Base-by-base conservation (phyloP, 129 eudicot genomes). In the Mikania micrantha region DNA sequence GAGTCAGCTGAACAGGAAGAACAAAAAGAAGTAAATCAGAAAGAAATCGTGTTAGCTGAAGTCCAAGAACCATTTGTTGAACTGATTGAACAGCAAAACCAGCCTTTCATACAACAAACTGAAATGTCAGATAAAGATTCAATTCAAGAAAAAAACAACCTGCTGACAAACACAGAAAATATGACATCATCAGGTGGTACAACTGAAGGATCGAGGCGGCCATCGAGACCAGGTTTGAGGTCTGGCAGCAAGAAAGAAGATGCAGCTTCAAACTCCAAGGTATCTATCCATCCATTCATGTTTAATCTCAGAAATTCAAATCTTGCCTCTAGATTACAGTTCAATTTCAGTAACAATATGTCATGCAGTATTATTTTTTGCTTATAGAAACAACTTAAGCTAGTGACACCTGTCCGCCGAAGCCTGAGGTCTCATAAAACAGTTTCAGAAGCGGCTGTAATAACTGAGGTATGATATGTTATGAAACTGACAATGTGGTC, bases 341-440 rank as follows among this genome's bases (percentile, higher is more conserved):
- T 25, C 22, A 17, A 44, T 59, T 44, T 2, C 27, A 17, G 45
- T 60, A n/a, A 16, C 45, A 21, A 22, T 47, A 60, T 38, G 42
- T 4, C 47, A 11, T 69, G 35, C 36, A 40, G 11, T 25, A 49
- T 40, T 5, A 42, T 71, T 35, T 39, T 65, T 57, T 60, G 36
- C 25, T 65, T 48, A 7, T 42, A 78, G 78, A 78, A 72, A 22
- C 66, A 78, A 73, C 60, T 16, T 45, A 74, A 66, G 57, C 38
- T 3, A 7, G 50, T 24, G 62, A 45, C 52, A 64, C 81, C 78
- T 0, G 78, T 78, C 25, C 65, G 82, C 22, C 74, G 78, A 66
- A 73, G 40, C 70, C 27, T 35, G 48, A 78, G 82, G 65, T 53
- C 66, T 78, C 58, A 31, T 60, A 78, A 45, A 35, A 21, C 82